Base-by-base conservation (phyloP, 345 rosid species). In the Hypericum androsaemum region DNA sequence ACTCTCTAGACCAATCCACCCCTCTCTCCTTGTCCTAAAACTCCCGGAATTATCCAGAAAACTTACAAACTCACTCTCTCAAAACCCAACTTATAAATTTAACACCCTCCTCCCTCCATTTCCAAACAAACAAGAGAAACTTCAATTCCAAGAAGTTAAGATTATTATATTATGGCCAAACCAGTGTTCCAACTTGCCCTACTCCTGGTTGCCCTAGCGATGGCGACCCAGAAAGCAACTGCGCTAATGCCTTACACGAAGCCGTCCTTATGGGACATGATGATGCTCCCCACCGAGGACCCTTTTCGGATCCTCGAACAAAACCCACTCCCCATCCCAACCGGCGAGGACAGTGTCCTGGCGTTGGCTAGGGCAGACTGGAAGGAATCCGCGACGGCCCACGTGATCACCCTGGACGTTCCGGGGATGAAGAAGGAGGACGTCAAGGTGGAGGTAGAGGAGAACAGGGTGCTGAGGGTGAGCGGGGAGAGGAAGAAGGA, bases 221-320 rank as follows among this genome's bases (percentile, higher is more conserved):
- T 48, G 0, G 6, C 37, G 13, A 36, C 12, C 12, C 6, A n/a
- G 0, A 58, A 45, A 12, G 53, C 60, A 3, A 45, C 38, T 7
- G 72, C 67, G 0, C 37, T 74, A 0, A 37, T 59, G 12, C 69
- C 73, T 0, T 73, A 61, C 64, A 3, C 69, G 10, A 56, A 69
- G 12, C 32, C 71, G 0, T 10, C 64, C 16, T 17, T 62, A 0
- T 70, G 58, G 50, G 77, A 69, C 67, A 12, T 55, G 42, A n/a
- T n/a, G n/a, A 70, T 65, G 65, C 9, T 62, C 5, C 75, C 70
- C 4, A 7, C 57, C 1, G 77, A 74, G 1, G 80, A 78, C 43
- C 83, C 80, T 6, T 74, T 72, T 15, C 53, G 72, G 17, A 50
- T 72, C 50, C 69, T 75, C 0, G 83, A 78, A 47, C 76, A 75